phyloP scores from a whole-genome alignment of 2,329 filamentous ascomycete species.

The Lachnellula cervina region DNA sequence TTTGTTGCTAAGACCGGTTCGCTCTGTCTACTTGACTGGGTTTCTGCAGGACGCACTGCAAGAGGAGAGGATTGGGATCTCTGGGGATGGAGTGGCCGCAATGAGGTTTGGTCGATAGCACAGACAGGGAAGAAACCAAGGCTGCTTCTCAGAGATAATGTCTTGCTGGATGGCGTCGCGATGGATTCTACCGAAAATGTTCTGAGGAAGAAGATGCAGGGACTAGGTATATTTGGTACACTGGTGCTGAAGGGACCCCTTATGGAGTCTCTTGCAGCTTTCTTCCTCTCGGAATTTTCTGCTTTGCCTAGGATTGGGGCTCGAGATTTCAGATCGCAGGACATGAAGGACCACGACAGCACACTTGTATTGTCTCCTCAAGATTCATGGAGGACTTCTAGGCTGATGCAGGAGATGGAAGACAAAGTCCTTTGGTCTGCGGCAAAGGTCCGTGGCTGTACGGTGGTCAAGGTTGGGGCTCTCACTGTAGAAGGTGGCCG shows the following conservation, averaged over 20 bases:
- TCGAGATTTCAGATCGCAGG: conserved; percentile 64
- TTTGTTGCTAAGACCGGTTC: conserved; percentile 52
- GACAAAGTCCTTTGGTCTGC: conserved; percentile 74
- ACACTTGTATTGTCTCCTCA: conserved; percentile 36
- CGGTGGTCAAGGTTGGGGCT: conserved; percentile 88
- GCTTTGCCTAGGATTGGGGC: conserved; percentile 76
- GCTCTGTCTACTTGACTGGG: conserved; percentile 88
- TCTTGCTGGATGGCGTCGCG: conserved; percentile 63
- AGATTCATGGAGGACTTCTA: conserved; percentile 49
- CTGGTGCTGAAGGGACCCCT: conserved; percentile 73
- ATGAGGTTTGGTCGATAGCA: conserved; percentile 69
- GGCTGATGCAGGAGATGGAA: conserved; percentile 54
- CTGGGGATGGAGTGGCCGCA: conserved; percentile 71
- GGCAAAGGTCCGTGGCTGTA: conserved; percentile 73
- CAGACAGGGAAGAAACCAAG: conserved; percentile 42
- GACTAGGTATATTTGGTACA: conserved; percentile 75
- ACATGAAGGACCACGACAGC: conserved; percentile 41
- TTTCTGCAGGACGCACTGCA: conserved; percentile 79
- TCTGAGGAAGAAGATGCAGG: conserved; percentile 63
- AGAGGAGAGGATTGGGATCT: conserved; percentile 88
- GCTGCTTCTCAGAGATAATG: conserved; percentile 78
- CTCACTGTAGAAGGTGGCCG: conserved; percentile 74
- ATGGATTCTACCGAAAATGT: conserved; percentile 34
- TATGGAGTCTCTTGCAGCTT: conserved; percentile 60
- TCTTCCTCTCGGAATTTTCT: conserved; percentile 76